Evolutionary conservation across 2,329 filamentous ascomycete genomes (phyloP), one percentile per base, ranked within the genome.

Genomic region (Fusarium sororula): DNA sequence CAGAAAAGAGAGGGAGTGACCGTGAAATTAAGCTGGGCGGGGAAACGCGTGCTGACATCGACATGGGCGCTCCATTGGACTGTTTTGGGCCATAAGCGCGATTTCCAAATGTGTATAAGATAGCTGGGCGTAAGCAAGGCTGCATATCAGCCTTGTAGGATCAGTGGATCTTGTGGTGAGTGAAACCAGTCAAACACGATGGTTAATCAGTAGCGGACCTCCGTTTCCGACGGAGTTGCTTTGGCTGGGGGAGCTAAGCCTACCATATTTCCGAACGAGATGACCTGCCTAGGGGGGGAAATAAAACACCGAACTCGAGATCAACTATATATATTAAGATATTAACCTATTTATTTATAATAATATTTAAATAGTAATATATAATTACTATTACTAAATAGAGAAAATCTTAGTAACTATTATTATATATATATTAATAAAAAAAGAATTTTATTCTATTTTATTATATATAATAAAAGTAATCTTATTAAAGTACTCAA

Each of bases 61-160:
- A 24, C n/a, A 26, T 28, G 42, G 15, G 42, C 64, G 50, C 66
- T 55, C 20, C 42, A 64, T 41, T 22, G 30, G 26, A 45, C 39
- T 32, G 37, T 37, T 66, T 70, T 42, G 35, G 7, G 20, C 45
- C 30, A 63, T 70, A 70, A 66, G 67, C 67, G 9, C 53, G 4
- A 47, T 48, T 30, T 48, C 48, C 66, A 20, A 59, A 70, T 20
- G 24, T 51, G 53, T 32, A 51, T 9, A 66, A 54, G 66, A 70
- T 70, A 39, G 35, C 45, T 45, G 24, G 22, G 35, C 54, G 47
- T 70, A 55, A 59, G 60, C 66, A 60, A 66, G 67, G 65, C 59
- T 70, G 32, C 53, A 53, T 60, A 30, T 47, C 32, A 70, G 53
- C 66, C 41, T 57, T 24, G 37, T 20, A 45, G 26, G 26, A 66